Percentiles rank a stretch among this genome's conserved stretches.
These are phyloP conservation scores for Geoglossum cookeanum DNA, from an alignment of 2,329 filamentous ascomycete genomes.

Conservation along the genomic window DNA sequence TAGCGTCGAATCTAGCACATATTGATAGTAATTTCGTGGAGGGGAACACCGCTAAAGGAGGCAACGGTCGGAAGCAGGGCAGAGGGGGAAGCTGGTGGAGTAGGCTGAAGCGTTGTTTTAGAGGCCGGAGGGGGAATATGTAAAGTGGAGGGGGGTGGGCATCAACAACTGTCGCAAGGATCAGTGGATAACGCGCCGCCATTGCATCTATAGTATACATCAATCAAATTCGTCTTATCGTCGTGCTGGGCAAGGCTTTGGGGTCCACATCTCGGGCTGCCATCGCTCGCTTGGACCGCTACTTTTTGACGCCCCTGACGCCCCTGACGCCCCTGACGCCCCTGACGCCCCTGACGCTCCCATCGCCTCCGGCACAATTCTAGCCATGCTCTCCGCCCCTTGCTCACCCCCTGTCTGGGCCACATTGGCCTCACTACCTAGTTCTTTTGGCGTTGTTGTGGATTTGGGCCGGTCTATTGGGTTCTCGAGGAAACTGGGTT, in stretches of 20 bases:
- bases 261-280: slow-evolving; percentile 46
- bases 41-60: neutral
- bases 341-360: slow-evolving; percentile 9
- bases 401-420: slow-evolving; percentile 16
- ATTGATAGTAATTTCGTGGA: neutral
- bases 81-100: neutral
- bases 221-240: neutral
- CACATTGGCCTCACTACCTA: slow-evolving; percentile 17
- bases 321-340: too few relatives aligned
- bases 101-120: neutral
- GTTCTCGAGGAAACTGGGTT: slow-evolving; percentile 37
- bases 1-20: neutral
- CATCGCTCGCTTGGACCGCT: slow-evolving; percentile 40
- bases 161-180: neutral
- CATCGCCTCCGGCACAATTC: slow-evolving; percentile 16
- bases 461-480: slow-evolving; percentile 29
- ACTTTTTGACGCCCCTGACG: slow-evolving; percentile 11
- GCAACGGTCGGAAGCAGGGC: neutral
- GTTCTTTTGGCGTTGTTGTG: slow-evolving; percentile 26
- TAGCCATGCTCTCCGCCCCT: slow-evolving; percentile 11
- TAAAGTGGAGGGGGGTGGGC: neutral
- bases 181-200: neutral
- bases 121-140: neutral
- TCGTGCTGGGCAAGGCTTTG: slow-evolving; percentile 11
- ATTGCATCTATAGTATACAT: neutral